Evolutionary conservation across 75 land plant species (phyloP), one percentile per base, ranked within the genome.

Genomic region (Adiantum capillusveneris): DNA sequence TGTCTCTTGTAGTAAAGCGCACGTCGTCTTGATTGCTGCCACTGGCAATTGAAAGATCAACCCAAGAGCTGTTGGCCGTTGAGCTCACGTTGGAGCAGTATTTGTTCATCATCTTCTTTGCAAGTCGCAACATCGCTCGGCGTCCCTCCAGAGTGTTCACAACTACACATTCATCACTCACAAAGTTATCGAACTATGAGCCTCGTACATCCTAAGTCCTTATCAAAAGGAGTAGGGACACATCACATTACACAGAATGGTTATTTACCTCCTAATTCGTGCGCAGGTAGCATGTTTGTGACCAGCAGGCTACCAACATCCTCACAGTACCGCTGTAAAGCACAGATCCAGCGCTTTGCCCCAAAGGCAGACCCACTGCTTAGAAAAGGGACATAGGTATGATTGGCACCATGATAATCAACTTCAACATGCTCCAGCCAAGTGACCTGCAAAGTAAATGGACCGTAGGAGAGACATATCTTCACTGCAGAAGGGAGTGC

Each of bases 51-150:
- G 55, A 13, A 53, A 53, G 24, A 53, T 84, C 80, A 68, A 66
- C 75, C 90, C 95, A 86, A 37, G 76, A 69, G 65, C 81, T 81
- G 27, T 75, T 78, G 12, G 50, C 19, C 3, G 65, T 24, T 9
- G 65, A 58, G 39, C 65, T 52, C 27, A 63, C 65, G 28, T 48
- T 48, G 14, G 55, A 21, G 19, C 58, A 50, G 57, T 50, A 63
- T 18, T 29, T 50, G 29, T 29, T 51, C 42, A 41, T 52, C 65
- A 63, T 63, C 55, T 41, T 43, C 34, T 63, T 34, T 6, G 65
- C 65, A 18, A 63, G 65, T 3, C 43, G 46, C 25, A 60, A 44
- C 49, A 44, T 44, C 5, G 31, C n/a, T 5, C 63, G 48, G 9
- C 63, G 63, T 16, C 63, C 63, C 11, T 60, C 45, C 11, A 44